A percentile compares a stretch with the other conserved stretches of the same genome.
Evolutionary conservation across 169 alveolate genomes (phyloP).

Genomic region (Plasmodium vivax): DNA sequence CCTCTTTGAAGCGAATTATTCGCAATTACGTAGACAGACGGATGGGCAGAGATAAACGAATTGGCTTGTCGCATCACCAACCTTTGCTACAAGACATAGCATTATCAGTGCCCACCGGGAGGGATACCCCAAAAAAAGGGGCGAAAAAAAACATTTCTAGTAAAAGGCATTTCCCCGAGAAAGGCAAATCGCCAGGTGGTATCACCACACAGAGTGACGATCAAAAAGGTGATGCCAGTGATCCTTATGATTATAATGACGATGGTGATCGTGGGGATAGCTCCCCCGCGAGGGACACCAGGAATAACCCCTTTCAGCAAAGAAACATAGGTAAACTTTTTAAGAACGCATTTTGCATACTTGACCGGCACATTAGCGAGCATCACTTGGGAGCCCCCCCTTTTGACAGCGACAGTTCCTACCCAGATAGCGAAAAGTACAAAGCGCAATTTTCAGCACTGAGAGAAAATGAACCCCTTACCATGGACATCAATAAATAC

Average conservation of each 20-base stretch:
- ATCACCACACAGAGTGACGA: neutral
- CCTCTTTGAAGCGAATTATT: neutral
- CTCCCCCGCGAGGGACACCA: neutral
- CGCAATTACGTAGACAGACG: neutral
- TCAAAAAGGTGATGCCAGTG: neutral
- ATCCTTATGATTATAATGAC: neutral
- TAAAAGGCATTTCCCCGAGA: neutral
- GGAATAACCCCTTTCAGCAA: neutral
- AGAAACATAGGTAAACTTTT: neutral
- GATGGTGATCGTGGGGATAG: neutral
- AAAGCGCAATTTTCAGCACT: neutral
- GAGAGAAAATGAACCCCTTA: neutral
- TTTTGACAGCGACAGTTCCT: neutral
- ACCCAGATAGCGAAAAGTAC: neutral
- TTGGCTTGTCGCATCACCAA: neutral
- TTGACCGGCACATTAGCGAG: neutral
- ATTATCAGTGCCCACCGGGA: neutral
- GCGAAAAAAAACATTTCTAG: neutral
- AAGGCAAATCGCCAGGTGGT: neutral
- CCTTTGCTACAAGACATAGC: neutral
- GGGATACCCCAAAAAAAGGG: neutral
- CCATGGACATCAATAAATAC: neutral
- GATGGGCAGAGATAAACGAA: neutral
- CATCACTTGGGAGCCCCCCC: neutral
- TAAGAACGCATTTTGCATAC: constrained; percentile 2